Evolutionary conservation across 768 basidiomycete species (phyloP).

Genomic region (Asterophora parasitica): DNA sequence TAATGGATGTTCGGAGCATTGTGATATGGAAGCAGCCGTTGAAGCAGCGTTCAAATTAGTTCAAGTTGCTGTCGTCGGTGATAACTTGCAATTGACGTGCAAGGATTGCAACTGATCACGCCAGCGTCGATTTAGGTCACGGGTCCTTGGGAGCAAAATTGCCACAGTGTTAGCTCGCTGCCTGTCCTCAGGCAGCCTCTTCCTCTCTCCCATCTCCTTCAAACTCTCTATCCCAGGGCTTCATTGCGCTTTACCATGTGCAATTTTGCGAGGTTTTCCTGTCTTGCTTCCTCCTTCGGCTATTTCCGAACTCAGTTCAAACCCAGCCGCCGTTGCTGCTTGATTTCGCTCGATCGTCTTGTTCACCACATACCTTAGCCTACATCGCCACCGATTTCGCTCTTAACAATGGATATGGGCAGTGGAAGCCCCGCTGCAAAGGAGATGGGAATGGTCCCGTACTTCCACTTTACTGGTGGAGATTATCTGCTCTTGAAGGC

Average conservation of each 20-base stretch:
- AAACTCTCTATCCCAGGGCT: too few relatives aligned
- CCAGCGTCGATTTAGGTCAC: not conserved
- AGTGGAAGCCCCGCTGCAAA: slow-evolving; percentile 4
- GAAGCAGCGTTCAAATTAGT: not conserved
- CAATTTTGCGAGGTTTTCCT: not conserved
- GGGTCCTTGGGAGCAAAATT: slow-evolving; percentile 23
- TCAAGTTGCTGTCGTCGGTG: too few relatives aligned
- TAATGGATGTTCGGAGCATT: slow-evolving; percentile 27
- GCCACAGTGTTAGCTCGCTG: slow-evolving; percentile 18
- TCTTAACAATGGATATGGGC: slow-evolving; percentile 11
- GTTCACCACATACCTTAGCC: not conserved
- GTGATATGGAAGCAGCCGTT: not conserved
- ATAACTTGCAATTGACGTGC: not conserved
- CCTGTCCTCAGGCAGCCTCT: too few relatives aligned
- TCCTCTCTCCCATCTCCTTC: too few relatives aligned
- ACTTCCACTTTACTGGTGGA: slow-evolving; percentile 62
- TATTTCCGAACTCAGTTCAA: not conserved
- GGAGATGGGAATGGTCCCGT: slow-evolving; percentile 53
- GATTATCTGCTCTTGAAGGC: slow-evolving; percentile 64
- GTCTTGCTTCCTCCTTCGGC: not conserved
- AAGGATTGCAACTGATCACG: slow-evolving; percentile 1
- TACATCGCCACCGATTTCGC: not conserved
- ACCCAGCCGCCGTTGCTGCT: not conserved
- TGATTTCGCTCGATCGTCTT: not conserved
- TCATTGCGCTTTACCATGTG: too few relatives aligned